phyloP scores from a whole-genome alignment of 805 yeast species.

The Metschnikowia orientalis region DNA sequence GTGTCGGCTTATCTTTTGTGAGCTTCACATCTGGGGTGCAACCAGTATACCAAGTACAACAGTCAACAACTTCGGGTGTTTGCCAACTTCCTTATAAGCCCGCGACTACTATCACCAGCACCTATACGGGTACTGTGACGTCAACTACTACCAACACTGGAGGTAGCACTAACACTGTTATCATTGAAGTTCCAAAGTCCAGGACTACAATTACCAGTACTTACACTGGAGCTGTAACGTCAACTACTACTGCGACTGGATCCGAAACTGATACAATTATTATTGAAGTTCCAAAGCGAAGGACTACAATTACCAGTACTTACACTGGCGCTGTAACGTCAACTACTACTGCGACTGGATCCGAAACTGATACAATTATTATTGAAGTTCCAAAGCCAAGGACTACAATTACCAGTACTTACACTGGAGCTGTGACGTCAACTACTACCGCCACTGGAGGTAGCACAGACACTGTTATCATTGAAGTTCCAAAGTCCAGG shows the following conservation, averaged over 20 bases:
- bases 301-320: background rate
- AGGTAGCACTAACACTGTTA: constrained; percentile 17
- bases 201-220: background rate
- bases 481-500: constrained; percentile 15
- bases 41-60: constrained; percentile 5
- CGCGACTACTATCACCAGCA: constrained; percentile 7
- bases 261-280: constrained; percentile 8
- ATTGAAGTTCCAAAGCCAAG: constrained; percentile 5
- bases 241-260: constrained; percentile 4
- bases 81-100: constrained; percentile 8
- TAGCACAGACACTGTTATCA: constrained; percentile 6
- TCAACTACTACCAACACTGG: constrained; percentile 6
- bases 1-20: constrained; percentile 1
- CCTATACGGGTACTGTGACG: constrained; percentile 8
- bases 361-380: constrained; percentile 8
- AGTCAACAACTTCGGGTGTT: constrained; percentile 8
- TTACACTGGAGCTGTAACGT: background rate
- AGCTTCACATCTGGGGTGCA: too few species aligned
- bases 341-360: constrained; percentile 4
- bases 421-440: constrained; percentile 6
- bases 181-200: constrained; percentile 9
- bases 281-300: constrained; percentile 9
- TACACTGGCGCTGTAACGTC: background rate
- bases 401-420: constrained; percentile 9
- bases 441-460: background rate